Evolutionary conservation across 345 rosid species (phyloP).

Genomic region (Salix purpurea): DNA sequence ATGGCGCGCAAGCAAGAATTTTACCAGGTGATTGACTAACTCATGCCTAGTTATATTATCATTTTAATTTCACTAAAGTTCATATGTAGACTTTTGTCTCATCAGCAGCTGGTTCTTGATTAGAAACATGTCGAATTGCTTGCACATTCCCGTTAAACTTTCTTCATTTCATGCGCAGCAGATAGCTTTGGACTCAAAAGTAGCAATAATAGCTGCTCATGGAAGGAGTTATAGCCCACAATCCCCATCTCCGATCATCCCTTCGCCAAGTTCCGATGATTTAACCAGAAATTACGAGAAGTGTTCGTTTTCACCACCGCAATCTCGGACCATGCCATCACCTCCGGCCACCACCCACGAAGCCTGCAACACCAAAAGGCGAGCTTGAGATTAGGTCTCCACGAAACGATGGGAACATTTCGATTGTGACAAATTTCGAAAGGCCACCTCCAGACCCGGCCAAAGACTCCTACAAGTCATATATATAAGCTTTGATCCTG

Average conservation of each 20-base stretch:
- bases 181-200: not conserved
- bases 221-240: not conserved
- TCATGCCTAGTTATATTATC: not conserved
- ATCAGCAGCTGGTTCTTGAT: not conserved
- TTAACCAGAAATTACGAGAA: not conserved
- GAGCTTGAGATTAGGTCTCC: not conserved
- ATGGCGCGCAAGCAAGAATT: slow-evolving; percentile 2
- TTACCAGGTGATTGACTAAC: not conserved
- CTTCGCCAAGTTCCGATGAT: not conserved
- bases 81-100: not conserved
- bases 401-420: not conserved
- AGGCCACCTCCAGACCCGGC: slow-evolving; percentile 2
- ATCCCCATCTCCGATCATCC: not conserved
- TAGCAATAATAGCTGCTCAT: not conserved
- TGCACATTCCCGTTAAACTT: not conserved
- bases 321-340: not conserved
- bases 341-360: not conserved
- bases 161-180: not conserved
- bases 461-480: not conserved
- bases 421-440: not conserved
- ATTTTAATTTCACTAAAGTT: no score
- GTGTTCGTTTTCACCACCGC: not conserved
- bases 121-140: not conserved
- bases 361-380: not conserved
- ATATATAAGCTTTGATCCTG: not conserved